Base-by-base conservation (phyloP, 495 filamentous ascomycete genomes). In the Collariella sp. region DNA sequence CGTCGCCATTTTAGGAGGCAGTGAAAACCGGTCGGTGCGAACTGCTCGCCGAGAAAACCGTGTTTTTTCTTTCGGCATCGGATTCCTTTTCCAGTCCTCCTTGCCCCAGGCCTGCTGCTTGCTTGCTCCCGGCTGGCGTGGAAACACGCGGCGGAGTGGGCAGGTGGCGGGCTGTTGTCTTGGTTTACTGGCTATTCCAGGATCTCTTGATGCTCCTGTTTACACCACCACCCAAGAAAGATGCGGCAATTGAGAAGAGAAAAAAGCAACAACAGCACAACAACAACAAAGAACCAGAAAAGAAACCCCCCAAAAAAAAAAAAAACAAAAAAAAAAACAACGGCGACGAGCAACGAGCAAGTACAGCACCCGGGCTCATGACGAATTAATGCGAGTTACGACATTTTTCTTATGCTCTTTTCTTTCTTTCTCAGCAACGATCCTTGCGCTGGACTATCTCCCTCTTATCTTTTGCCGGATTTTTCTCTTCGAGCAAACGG, bases 321-420 rank as follows among this genome's bases (percentile, higher is more conserved):
- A 31, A 31, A 4, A 31, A 49, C 43, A 31, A 24, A 48, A 24
- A 20, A 35, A 45, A 9, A 50, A 34, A 19, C 11, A 35, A 54
- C 34, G 23, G 2, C n/a, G 29, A 24, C 41, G 22, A 36, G 26
- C 49, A 29, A 39, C 50, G 24, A 11, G 50, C 38, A 56, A 50
- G 41, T 56, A 44, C 36, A 36, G 11, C 47, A 43, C 24, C 5
- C 23, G 12, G 16, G 49, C 46, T 42, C 47, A 48, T 62, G 44
- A 65, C 49, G 60, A 65, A 53, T 48, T 62, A 58, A 65, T 52
- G 63, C 58, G 56, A 45, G 47, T 46, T 40, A 62, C 55, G 61
- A 60, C 42, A 45, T 44, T 46, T 53, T 15, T 47, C 50, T 51
- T 52, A 49, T 45, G 5, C 16, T 45, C 40, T 49, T 50, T 53